Evolutionary conservation across 306 rosid genomes (phyloP), one percentile per base, ranked within the genome.

Genomic region (Cicer judaicum): DNA sequence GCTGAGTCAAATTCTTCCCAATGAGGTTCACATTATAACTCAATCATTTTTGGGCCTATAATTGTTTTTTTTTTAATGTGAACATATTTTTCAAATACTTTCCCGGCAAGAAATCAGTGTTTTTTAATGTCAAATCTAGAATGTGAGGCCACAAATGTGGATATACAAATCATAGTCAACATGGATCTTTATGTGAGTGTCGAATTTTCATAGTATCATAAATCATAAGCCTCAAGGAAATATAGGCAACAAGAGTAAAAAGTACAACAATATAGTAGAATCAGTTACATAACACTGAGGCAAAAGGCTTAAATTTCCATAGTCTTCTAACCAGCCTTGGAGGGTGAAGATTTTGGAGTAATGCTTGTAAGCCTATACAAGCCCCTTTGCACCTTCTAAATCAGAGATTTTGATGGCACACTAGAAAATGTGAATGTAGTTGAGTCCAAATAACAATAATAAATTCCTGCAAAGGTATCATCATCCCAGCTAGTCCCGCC

Each of bases 361-460:
- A 66, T 55, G 78, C 49, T 79, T 10, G 73, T 50, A 21, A 82
- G 86, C 79, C 79, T 80, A 53, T 19, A 7, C 36, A 90, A 75
- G 47, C 85, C 55, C 50, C 49, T 88, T 8, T 84, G 87, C 72
- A 86, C 75, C 64, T 74, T 77, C 18, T 80, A 79, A 62, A 79
- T n/a, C 61, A 90, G 12, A 3, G 76, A 70, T n/a, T 46, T 77
- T 13, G 88, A 15, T 52, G 34, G 84, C 70, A 57, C 46, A 61
- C 15, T 70, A 10, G 80, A 79, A 56, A 84, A 24, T 52, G 59
- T 72, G 63, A 87, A 85, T 12, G 83, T 89, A 64, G 84, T 63
- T 9, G 88, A 78, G 63, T 89, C 92, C 42, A 91, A 50, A 74
- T 73, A 84, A 87, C 85, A 82, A 59, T 83, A 89, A 21, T 21